These are phyloP conservation scores for Mortierella antarctica DNA, from an alignment of 192 early-diverging fungal species.

Conservation along the genomic window DNA sequence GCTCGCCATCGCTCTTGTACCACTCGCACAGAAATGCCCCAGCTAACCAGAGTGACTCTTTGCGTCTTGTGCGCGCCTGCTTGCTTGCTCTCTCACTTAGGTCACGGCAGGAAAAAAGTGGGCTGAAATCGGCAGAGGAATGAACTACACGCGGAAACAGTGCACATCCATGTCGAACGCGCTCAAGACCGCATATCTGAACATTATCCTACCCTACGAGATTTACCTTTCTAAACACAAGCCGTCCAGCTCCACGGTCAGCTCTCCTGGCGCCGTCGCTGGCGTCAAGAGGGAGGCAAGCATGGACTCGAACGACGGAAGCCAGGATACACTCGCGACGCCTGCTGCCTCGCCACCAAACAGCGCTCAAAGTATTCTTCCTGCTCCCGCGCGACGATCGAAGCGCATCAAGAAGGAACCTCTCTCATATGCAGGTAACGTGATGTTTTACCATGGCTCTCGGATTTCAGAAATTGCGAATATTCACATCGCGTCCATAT, in stretches of 20 bases:
- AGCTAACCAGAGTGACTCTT: background rate
- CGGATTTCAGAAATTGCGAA: too few species aligned
- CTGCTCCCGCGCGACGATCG: constrained; percentile 28
- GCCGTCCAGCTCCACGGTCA: background rate
- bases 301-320: constrained; percentile 20
- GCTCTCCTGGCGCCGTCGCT: background rate
- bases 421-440: constrained; percentile 28
- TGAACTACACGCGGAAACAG: constrained; percentile 71
- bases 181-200: constrained; percentile 70
- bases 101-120: constrained; percentile 78
- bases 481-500: too few species aligned
- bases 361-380: constrained; percentile 3
- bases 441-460: background rate
- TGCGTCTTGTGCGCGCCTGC: constrained; percentile 8
- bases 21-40: background rate
- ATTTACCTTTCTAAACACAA: constrained; percentile 62
- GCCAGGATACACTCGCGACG: constrained; percentile 25
- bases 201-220: constrained; percentile 73
- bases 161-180: constrained; percentile 77
- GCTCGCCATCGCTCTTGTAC: background rate
- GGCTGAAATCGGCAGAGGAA: constrained; percentile 79
- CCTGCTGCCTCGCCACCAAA: constrained; percentile 36
- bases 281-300: constrained; percentile 38
- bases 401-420: constrained; percentile 51
- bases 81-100: constrained; percentile 27